Conservation (phyloP, 352 stramenopile species). For the Pythium myriotylum region DNA sequence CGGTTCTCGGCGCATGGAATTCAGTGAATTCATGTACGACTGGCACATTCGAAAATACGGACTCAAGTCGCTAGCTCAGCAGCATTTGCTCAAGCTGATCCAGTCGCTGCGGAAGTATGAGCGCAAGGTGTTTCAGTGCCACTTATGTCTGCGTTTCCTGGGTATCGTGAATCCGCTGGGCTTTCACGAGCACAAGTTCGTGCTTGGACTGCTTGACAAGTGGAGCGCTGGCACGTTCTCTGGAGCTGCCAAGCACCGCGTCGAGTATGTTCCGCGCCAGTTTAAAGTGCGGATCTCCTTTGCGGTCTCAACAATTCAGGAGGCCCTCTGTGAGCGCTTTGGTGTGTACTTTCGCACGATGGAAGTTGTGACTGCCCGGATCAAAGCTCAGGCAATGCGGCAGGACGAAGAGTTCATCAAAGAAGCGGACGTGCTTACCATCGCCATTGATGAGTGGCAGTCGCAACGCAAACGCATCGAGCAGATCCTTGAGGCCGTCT, state of each 20-base stretch:
- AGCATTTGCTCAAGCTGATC: slow-evolving; percentile 78
- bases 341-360: slow-evolving; percentile 62
- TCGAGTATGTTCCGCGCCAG: slow-evolving; percentile 51
- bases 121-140: slow-evolving; percentile 63
- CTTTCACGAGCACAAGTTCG: slow-evolving; percentile 78
- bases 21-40: slow-evolving; percentile 85
- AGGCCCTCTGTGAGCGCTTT: slow-evolving; percentile 63
- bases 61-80: slow-evolving; percentile 71
- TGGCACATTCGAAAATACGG: slow-evolving; percentile 85
- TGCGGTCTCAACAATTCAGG: slow-evolving; percentile 52
- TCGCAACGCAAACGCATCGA: slow-evolving; percentile 53
- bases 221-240: slow-evolving; percentile 67
- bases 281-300: slow-evolving; percentile 65
- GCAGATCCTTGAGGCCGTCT: slow-evolving; percentile 74
- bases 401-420: slow-evolving; percentile 65
- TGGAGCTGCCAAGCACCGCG: slow-evolving; percentile 50
- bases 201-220: slow-evolving; percentile 61
- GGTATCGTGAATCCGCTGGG: slow-evolving; percentile 64
- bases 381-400: slow-evolving; percentile 39
- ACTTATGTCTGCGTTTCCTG: slow-evolving; percentile 73
- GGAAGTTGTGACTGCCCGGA: slow-evolving; percentile 42
- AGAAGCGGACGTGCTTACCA: slow-evolving; percentile 56
- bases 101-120: slow-evolving; percentile 77
- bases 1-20: slow-evolving; percentile 70
- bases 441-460: slow-evolving; percentile 68